Evolutionary conservation across 2,329 filamentous ascomycete species (phyloP), one percentile per base, ranked within the genome.

Genomic region (Graphilbum sp.): DNA sequence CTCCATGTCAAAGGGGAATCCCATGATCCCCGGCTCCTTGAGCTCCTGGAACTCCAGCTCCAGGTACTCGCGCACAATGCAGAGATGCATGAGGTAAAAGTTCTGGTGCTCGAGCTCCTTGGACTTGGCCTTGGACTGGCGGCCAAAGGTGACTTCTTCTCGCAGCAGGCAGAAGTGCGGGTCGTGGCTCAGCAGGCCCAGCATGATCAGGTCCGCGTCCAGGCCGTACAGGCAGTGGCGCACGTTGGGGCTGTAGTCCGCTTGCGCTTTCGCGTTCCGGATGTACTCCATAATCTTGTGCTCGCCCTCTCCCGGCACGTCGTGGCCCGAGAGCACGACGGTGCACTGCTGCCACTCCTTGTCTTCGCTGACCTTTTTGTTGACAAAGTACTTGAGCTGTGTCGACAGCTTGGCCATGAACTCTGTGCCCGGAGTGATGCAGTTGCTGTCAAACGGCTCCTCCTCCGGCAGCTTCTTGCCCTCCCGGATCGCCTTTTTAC

Each of bases 271-370:
- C 45, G 90, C 84, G 59, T 92, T 84, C 49, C 90, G 82, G 58
- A 98, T 98, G 59, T 98, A 98, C 60, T 98, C 92, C 90, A 98
- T 98, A 60, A 98, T 94, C 64, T 98, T 98, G 66, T 98, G 90
- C 60, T 98, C 90, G 50, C 90, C 90, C 61, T 98, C 92, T 50
- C 90, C 90, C 7, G 90, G 90, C 20, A 96, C 88, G 59, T 98
- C 92, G 54, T 98, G 92, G 39, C 92, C 90, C 6, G 90, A 98
- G 42, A 98, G 70, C 38, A 98, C 86, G 49, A 98, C 79, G 54
- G 96, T 87, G 47, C 92, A 90, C 43, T 83, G 83, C 61, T 98
- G 90, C 90, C 90, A 98, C 52, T 98, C 90, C 35, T 79, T 75
- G 57, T 98, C 90, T 57, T 98, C 88, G 3, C 86, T 90, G 11